Evolutionary conservation across 1,284 basidiomycete species (phyloP).

Genomic region (Anthracocystis setariae): DNA sequence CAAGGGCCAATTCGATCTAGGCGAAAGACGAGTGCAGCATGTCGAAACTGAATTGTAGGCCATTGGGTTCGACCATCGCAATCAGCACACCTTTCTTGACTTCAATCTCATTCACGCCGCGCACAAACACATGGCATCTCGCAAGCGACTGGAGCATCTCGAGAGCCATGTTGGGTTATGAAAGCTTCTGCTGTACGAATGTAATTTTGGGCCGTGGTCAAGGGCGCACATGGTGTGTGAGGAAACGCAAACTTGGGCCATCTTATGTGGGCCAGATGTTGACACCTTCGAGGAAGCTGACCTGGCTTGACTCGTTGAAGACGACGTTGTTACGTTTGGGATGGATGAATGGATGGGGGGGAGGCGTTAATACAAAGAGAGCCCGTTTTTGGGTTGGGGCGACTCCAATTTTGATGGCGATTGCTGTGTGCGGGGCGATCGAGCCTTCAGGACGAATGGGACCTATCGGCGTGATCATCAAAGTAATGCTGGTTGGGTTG

Average conservation of each 20-base stretch:
- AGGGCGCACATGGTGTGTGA: constrained; percentile 5
- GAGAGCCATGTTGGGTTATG: too few relatives aligned
- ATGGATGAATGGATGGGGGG: too few relatives aligned
- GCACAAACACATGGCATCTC: too few relatives aligned
- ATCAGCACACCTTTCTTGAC: too few relatives aligned
- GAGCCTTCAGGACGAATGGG: too few relatives aligned
- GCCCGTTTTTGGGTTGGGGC: constrained; percentile 6
- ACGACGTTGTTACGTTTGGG: constrained; percentile 10
- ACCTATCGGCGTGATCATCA: too few relatives aligned
- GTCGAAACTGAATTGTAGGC: constrained; percentile 45
- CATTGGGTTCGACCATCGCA: too few relatives aligned
- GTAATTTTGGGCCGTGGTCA: constrained; percentile 28
- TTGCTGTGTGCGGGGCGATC: too few relatives aligned
- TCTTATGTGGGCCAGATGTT: constrained; percentile 4
- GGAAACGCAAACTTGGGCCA: neutral
- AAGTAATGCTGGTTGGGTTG: neutral
- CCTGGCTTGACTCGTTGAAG: constrained; percentile 1
- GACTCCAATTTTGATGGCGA: too few relatives aligned
- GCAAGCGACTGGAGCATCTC: too few relatives aligned
- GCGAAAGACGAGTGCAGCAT: constrained; percentile 28
- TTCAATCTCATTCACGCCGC: too few relatives aligned
- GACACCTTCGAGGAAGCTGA: constrained; percentile 1
- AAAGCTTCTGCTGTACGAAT: constrained; percentile 29
- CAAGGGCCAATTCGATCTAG: constrained; percentile 24
- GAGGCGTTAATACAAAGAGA: constrained; percentile 23